Base-by-base conservation (phyloP, 1,284 basidiomycete genomes). In the Trichosporon coremiiforme region DNA sequence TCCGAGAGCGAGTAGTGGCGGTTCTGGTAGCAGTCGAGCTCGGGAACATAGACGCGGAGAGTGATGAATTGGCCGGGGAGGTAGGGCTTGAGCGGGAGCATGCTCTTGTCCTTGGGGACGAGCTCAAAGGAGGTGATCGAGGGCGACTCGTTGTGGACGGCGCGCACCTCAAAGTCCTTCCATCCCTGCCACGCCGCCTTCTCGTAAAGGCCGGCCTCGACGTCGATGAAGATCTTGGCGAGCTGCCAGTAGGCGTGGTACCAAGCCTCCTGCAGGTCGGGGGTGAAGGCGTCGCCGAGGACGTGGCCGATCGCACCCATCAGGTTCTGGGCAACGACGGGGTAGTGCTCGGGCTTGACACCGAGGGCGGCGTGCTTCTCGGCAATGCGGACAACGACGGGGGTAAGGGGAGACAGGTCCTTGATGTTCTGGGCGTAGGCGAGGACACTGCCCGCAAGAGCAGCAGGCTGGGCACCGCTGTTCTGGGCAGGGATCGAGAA, bases 351-450 rank as follows among this genome's bases (percentile, higher is more conserved):
- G 31, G 78, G 71, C 62, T 72, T 70, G 68, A 81, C 76, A 45
- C 78, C 76, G 20, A 80, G 73, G 1, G 74, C 74, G 33, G 78
- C 77, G 66, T 81, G 79, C 71, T 80, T 81, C 68, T 80, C 74
- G 1, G 76, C 77, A 36, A 80, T 79, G 6, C 73, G 72, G 31
- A 78, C 72, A 31, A 81, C 79, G n/a, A 75, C 76, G 6, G 76
- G 77, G 1, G 76, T 69, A 7, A 81, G 70, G 0, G 78, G 76
- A 6, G 72, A 74, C 35, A 81, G 75, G 66, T 80, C 76, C 71
- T 81, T 71, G 65, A 81, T 80, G 75, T 79, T 75, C 45, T 73
- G 73, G 13, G 80, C 79, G 74, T 81, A 81, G 25, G 75, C 80
- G 68, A 77, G 72, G 4, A 81, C 74, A 17, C 76, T 69, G n/a